Conservation (phyloP, 345 rosid genomes). For the Trapa bicornis region DNA sequence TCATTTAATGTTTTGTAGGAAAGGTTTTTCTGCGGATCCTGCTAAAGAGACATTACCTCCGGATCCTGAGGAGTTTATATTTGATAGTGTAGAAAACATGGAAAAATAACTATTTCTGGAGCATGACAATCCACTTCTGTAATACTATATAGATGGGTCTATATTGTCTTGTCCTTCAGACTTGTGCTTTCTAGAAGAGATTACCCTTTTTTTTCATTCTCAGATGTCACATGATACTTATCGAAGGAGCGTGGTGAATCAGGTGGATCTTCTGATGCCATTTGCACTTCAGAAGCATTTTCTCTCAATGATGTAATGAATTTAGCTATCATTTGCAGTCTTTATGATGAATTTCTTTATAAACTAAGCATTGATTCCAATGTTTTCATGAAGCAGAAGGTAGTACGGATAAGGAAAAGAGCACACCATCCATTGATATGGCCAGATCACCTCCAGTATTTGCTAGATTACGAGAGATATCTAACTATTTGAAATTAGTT, state of each 20-base stretch:
- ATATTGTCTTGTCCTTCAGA: background rate
- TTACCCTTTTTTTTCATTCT: background rate
- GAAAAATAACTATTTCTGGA: background rate
- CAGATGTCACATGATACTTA: slow-evolving; percentile 12
- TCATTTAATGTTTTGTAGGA: slow-evolving; percentile 7
- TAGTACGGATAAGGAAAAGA: slow-evolving; percentile 19
- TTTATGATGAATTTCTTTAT: slow-evolving; percentile 1
- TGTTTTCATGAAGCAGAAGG: slow-evolving; percentile 4
- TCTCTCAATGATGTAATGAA: slow-evolving; percentile 9
- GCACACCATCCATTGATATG: slow-evolving; percentile 13
- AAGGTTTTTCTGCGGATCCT: slow-evolving; percentile 7
- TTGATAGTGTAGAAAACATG: background rate
- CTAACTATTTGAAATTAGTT: slow-evolving; percentile 41
- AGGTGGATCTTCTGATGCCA: slow-evolving; percentile 14
- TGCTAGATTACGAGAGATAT: slow-evolving; percentile 35
- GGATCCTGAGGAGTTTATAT: background rate
- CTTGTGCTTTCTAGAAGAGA: too few relatives aligned
- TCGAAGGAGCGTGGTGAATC: slow-evolving; percentile 7
- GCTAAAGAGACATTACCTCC: slow-evolving; percentile 1
- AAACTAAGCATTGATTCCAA: background rate
- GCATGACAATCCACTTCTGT: background rate
- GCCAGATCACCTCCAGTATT: slow-evolving; percentile 46
- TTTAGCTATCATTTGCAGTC: background rate
- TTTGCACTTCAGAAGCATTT: slow-evolving; percentile 8
- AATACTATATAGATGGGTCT: too few relatives aligned